Evolutionary conservation across 1,284 basidiomycete genomes (phyloP), one percentile per base, ranked within the genome.

Genomic region (Ceratobasidium sp.): DNA sequence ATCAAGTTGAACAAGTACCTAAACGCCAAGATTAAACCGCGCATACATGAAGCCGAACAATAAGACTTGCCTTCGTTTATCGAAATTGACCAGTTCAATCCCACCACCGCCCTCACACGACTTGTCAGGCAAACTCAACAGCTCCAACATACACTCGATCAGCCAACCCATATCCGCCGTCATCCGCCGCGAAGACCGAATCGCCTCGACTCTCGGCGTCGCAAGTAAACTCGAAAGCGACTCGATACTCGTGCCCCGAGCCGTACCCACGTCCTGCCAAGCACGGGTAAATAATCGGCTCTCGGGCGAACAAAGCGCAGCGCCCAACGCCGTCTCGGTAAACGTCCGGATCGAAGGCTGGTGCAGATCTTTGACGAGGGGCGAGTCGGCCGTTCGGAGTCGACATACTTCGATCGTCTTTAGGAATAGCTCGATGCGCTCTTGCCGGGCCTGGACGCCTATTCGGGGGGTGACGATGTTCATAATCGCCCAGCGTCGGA

Each of bases 161-260:
- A 95, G 84, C 94, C 94, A 95, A 9, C 93, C 93, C 80, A 94
- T 89, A 82, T 95, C 94, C 18, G 92, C 89, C 12, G 91, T 91
- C 76, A 94, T 85, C 13, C 88, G 85, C 40, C 90, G 89, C n/a
- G 85, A 82, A 18, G 88, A 84, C 10, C 70, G 44, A 49, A 76
- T 67, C 1, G 86, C 84, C 49, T 87, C 86, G 2, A 88, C 84
- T 42, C 82, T 85, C 2, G 90, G 89, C 64, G 87, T 87, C 15
- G 87, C 87, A 49, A 95, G 84, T 49, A 94, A 84, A 0, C 89
- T 86, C 0, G 85, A 81, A 9, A 95, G 85, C 3, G 90, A 90
- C 71, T 95, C 94, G 75, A 89, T 90, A 9, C 88, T 85, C 12
- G 88, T 87, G 1, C 90, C 90, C 49, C 94, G 90, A 68, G 84